These are phyloP conservation scores for Phaffomyces antillensis DNA, from an alignment of 805 yeast species.

Conservation along the genomic window DNA sequence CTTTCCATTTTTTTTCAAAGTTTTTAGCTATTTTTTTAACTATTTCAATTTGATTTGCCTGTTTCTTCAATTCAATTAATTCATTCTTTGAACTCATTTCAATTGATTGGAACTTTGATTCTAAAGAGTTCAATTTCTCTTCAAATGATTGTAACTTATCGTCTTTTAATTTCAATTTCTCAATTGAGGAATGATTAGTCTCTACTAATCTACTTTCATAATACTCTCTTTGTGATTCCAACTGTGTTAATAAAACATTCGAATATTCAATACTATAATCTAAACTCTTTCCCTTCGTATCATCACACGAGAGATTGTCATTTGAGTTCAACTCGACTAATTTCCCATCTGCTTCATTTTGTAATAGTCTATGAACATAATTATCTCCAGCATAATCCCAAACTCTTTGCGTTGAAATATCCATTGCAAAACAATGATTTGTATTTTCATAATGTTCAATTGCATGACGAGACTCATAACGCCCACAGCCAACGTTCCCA, in stretches of 20 bases:
- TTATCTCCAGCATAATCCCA: slow-evolving; percentile 94
- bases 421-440: slow-evolving; percentile 90
- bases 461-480: slow-evolving; percentile 83
- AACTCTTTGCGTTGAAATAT: slow-evolving; percentile 71
- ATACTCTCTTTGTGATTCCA: slow-evolving; percentile 80
- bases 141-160: slow-evolving; percentile 1
- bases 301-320: slow-evolving; percentile 5
- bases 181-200: slow-evolving; percentile 20
- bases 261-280: slow-evolving; percentile 74
- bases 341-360: slow-evolving; percentile 85
- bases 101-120: not conserved
- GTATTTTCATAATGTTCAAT: slow-evolving; percentile 71
- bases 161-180: slow-evolving; percentile 12
- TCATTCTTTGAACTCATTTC: not conserved
- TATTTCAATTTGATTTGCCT: not conserved
- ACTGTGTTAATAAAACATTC: slow-evolving; percentile 66
- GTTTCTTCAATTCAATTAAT: not conserved
- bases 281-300: slow-evolving; percentile 36
- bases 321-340: slow-evolving; percentile 55
- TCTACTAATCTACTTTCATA: slow-evolving; percentile 50
- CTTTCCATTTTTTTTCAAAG: slow-evolving; percentile 19
- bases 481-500: slow-evolving; percentile 88
- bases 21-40: slow-evolving; percentile 1
- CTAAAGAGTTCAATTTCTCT: not conserved
- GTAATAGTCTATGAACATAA: slow-evolving; percentile 79